phyloP scores from a whole-genome alignment of 2,329 filamentous ascomycete species.

The Claviceps sp. region DNA sequence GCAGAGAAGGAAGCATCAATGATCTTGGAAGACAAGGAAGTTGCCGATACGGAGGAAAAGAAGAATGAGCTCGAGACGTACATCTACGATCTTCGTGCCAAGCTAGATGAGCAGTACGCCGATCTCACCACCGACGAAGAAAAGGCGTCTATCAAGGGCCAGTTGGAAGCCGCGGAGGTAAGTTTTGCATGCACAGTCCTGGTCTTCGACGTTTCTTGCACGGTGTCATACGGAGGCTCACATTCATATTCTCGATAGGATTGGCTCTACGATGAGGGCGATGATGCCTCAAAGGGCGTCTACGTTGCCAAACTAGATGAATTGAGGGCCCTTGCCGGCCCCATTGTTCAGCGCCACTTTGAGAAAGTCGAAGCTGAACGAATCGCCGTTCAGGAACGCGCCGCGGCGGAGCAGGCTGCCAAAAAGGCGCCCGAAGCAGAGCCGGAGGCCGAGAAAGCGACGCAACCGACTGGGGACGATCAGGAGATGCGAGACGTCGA shows the following conservation, averaged over 20 bases:
- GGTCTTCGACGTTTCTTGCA: no score
- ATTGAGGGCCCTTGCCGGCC: conserved; percentile 78
- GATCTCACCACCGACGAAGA: conserved; percentile 85
- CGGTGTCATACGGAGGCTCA: conserved; percentile 5
- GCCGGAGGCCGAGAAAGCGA: conserved; percentile 36
- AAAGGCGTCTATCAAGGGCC: conserved; percentile 73
- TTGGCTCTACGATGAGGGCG: conserved; percentile 96
- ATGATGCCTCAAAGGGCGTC: conserved; percentile 84
- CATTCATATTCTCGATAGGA: conserved; percentile 45
- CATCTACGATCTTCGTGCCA: conserved; percentile 93
- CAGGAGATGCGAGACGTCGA: conserved; percentile 54
- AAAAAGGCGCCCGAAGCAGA: conserved; percentile 52
- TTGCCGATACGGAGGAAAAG: conserved; percentile 96
- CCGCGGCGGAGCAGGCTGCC: conserved; percentile 65
- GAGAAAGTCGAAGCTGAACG: conserved; percentile 88
- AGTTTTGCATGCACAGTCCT: conserved; percentile 19
- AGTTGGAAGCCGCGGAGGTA: conserved; percentile 80
- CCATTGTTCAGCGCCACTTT: conserved; percentile 86
- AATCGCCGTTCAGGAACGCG: conserved; percentile 60
- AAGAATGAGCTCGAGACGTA: conserved; percentile 99
- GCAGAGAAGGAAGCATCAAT: conserved; percentile 77
- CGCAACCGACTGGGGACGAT: conserved; percentile 36
- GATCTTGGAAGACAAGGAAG: conserved; percentile 97
- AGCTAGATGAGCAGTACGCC: conserved; percentile 83
- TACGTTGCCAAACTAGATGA: conserved; percentile 95